Conservation (phyloP, 805 yeast genomes). For the Hanseniaspora vineae region DNA sequence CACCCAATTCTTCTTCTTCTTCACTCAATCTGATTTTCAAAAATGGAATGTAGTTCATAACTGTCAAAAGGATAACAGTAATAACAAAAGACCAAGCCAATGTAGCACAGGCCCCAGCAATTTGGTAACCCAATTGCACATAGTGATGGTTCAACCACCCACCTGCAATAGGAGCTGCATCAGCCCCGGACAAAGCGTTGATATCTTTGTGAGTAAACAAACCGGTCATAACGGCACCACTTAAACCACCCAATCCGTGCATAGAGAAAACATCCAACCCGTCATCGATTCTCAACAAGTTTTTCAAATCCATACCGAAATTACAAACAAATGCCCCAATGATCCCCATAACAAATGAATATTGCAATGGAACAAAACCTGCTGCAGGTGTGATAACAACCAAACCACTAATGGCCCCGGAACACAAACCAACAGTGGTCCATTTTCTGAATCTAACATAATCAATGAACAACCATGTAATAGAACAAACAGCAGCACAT, state of each 20-base stretch:
- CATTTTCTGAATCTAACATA: conserved; percentile 73
- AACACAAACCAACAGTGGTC: conserved; percentile 90
- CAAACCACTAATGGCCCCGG: conserved; percentile 87
- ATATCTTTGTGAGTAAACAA: conserved; percentile 86
- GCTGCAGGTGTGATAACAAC: conserved; percentile 97
- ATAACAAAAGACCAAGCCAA: conserved; percentile 66
- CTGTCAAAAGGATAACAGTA: conserved; percentile 52
- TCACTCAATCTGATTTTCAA: conserved; percentile 70
- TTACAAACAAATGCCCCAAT: conserved; percentile 70
- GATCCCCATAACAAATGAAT: conserved; percentile 73
- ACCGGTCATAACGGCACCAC: conserved; percentile 78
- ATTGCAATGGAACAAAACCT: conserved; percentile 88
- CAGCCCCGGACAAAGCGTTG: conserved; percentile 64
- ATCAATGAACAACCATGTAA: conserved; percentile 90
- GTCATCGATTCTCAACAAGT: conserved; percentile 66
- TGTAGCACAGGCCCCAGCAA: conserved; percentile 62
- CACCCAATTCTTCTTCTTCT: conserved; percentile 80
- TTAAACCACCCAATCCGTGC: conserved; percentile 88
- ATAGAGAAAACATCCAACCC: conserved; percentile 90
- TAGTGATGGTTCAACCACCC: conserved; percentile 85
- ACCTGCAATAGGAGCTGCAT: conserved; percentile 46
- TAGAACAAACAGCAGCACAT: conserved; percentile 88
- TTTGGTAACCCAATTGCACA: conserved; percentile 76
- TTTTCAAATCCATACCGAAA: conserved; percentile 73
- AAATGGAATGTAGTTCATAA: conserved; percentile 67